Base-by-base conservation (phyloP, 768 basidiomycete species). In the Podaxis carcinomalis region DNA sequence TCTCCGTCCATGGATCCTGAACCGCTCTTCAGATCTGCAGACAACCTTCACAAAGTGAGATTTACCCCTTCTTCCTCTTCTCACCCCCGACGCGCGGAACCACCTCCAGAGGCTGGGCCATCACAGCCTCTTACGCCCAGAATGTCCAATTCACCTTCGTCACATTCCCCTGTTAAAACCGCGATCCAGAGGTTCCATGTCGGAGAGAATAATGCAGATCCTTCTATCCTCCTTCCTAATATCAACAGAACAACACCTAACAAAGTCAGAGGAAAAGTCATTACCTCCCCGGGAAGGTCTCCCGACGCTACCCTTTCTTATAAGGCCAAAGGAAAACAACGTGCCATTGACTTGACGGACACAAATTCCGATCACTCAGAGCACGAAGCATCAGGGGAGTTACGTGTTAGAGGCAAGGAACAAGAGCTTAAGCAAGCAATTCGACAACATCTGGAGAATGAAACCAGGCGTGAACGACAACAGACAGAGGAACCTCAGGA, bases 1-100 rank as follows among this genome's bases (percentile, higher is more conserved):
- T 90, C 91, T 0, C 80, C 84, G 0, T 89, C 89, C n/a, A 75
- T 85, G 11, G 74, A 85, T 32, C 83, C 85, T n/a, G 75, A 76
- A 72, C 79, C 27, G 69, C 39, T 39, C 16, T 27, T 16, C 7
- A 39, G 19, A n/a, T 36, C 47, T 0, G 6, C 21, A 9, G 50
- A 59, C 35, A 39, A 39, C 16, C 36, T 25, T 6, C 23, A 39
- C 37, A 51, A 27, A 14, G 57, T 59, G 11, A 46, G 50, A 28
- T 59, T 59, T 25, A 39, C 25, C 1, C 57, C 49, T n/a, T 14
- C 50, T 28, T 25, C 14, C 5, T 28, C 32, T 16, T 23, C 52
- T 5, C 37, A 36, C 3, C 5, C 52, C 16, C 52, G 35, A 54
- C 35, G n/a, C 37, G 19, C 21, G 11, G 36, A 54, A 39, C 21